Percentiles rank a stretch among this genome's conserved stretches.
phyloP scores from a whole-genome alignment of 257 asterid species.

The Solanum bulbocastanum region DNA sequence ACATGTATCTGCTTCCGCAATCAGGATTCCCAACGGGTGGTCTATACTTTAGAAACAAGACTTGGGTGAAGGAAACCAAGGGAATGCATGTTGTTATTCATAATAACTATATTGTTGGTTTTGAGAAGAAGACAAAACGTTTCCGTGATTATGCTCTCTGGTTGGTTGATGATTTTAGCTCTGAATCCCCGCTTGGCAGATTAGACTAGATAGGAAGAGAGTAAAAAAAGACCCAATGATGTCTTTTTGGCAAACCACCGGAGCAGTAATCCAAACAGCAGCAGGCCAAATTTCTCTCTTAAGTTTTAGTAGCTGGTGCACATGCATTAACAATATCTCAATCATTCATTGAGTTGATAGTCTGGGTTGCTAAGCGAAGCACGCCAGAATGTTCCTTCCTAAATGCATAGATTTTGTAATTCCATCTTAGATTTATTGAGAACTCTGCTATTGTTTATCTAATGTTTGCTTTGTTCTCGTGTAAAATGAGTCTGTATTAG shows the following conservation, averaged over 20 bases:
- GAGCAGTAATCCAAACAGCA: not conserved
- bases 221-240: not conserved
- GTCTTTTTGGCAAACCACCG: not conserved
- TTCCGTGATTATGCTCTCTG: conserved; percentile 80
- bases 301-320: not conserved
- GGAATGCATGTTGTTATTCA: conserved; percentile 87
- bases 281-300: not conserved
- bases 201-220: conserved; percentile 13
- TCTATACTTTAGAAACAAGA: conserved; percentile 85
- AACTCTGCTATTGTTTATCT: not conserved
- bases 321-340: not conserved
- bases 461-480: not conserved
- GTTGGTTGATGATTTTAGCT: conserved; percentile 73
- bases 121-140: conserved; percentile 79
- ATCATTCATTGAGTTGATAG: not conserved
- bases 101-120: conserved; percentile 84
- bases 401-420: not conserved
- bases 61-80: conserved; percentile 85
- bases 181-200: conserved; percentile 85
- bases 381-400: not conserved
- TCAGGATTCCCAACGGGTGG: conserved; percentile 95
- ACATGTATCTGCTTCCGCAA: conserved; percentile 83
- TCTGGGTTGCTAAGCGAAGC: not conserved
- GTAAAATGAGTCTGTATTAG: not conserved
- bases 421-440: not conserved